Evolutionary conservation across 2,329 filamentous ascomycete species (phyloP), one percentile per base, ranked within the genome.

Genomic region (Aspergillus fischeri): DNA sequence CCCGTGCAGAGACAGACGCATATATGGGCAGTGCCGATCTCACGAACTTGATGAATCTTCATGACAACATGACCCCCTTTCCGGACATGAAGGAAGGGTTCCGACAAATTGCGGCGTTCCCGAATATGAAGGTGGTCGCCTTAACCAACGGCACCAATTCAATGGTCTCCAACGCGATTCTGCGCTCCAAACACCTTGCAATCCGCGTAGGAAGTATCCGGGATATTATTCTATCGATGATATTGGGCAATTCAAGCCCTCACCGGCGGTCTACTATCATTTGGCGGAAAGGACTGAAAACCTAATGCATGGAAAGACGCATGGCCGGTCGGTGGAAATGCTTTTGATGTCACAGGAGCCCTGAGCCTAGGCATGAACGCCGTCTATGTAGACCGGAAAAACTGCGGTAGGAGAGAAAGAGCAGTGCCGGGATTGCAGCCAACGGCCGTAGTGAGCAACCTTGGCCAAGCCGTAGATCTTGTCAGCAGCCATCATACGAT

Each of bases 291-390:
- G 76, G 38, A 77, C 80, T 2, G 81, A 3, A 81, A 80, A 63
- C 63, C 73, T 9, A 65, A 68, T 0, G 65, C 78, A 20, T 75
- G 79, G 61, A 73, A 69, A 1, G 75, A 81, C 27, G 78, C 91
- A 14, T 91, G 88, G 86, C 72, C 92, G 7, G 80, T 92, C 5
- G 88, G 82, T 62, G 83, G 84, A 1, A 92, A 92, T 67, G 85
- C 89, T 2, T 92, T 92, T 68, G 89, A 92, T 68, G 76, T 88
- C 17, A 80, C 86, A 0, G 89, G 89, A 0, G 86, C 88, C 0
- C 79, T 78, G 59, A 78, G 78, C 1, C 78, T 80, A 4, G 88
- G 88, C 0, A 75, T 91, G 74, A 80, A 81, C 64, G 82, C 85
- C 25, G 84, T 80, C 11, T 91, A 86, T 85, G 81, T 92, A 5